Evolutionary conservation across 2,329 filamentous ascomycete species (phyloP).

Genomic region (Fusarium metavorans): DNA sequence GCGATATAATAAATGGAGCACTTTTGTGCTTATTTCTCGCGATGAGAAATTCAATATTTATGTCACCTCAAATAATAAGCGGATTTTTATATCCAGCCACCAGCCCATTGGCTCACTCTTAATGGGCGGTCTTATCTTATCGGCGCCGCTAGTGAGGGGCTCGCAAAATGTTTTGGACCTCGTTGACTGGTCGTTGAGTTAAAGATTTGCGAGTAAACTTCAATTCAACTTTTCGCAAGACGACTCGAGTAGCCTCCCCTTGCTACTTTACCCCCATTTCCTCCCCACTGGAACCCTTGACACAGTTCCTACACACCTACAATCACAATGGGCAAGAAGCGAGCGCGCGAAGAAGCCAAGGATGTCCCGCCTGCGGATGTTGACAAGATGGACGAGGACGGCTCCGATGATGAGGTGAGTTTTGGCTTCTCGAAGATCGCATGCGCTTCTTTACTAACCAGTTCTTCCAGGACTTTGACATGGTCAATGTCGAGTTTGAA

Average conservation of each 20-base stretch:
- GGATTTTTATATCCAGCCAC: neutral
- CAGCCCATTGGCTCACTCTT: conserved; percentile 34
- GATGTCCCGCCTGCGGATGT: conserved; percentile 54
- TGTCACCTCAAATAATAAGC: neutral
- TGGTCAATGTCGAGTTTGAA: conserved; percentile 96
- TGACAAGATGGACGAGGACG: conserved; percentile 64
- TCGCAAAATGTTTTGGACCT: conserved; percentile 51
- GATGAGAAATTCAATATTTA: too few species aligned
- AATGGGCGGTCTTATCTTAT: conserved; percentile 40
- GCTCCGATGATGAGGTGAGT: conserved; percentile 66
- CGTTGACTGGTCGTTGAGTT: conserved; percentile 28
- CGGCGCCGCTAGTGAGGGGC: conserved; percentile 56
- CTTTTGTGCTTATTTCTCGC: too few species aligned
- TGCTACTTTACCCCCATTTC: neutral
- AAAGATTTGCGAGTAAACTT: conserved; percentile 18
- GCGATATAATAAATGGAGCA: neutral
- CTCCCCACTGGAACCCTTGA: neutral
- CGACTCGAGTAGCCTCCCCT: neutral
- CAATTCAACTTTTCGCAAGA: neutral
- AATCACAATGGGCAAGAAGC: conserved; percentile 62
- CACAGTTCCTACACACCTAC: neutral
- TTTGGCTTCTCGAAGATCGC: conserved; percentile 17
- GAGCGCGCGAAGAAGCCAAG: conserved; percentile 61
- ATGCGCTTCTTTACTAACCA: conserved; percentile 25
- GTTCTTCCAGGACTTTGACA: conserved; percentile 81